Conservation (phyloP, 192 early-diverging fungal genomes). For the Linnemannia exigua region DNA sequence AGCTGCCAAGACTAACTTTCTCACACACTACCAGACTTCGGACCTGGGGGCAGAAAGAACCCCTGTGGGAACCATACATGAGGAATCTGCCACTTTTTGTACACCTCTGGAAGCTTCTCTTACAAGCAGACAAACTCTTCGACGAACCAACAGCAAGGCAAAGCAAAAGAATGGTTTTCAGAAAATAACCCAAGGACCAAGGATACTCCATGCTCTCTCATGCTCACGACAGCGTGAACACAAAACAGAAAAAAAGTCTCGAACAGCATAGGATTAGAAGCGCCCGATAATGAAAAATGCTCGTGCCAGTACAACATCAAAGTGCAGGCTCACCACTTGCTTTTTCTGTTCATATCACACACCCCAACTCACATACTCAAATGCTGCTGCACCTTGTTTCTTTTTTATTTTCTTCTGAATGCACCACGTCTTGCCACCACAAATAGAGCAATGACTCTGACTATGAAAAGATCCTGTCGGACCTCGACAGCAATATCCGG, state of each 20-base stretch:
- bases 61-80: not conserved
- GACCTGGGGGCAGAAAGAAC: not conserved
- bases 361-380: not conserved
- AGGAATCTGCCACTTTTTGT: not conserved
- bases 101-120: not conserved
- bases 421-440: not conserved
- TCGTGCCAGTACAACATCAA: not conserved
- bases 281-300: not conserved
- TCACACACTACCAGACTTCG: not conserved
- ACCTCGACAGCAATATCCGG: constrained; percentile 76
- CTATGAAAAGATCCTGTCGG: constrained; percentile 69
- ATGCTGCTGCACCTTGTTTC: not conserved
- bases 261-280: not conserved
- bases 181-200: not conserved
- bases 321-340: not conserved
- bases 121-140: not conserved
- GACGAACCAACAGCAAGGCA: not conserved
- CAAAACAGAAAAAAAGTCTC: not conserved
- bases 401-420: not conserved
- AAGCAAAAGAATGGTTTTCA: not conserved
- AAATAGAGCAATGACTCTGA: constrained; percentile 55
- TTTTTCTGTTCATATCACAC: constrained; percentile 9
- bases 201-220: not conserved
- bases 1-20: not conserved
- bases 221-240: not conserved